These are phyloP conservation scores for Filobasidium uniguttulatum DNA, from an alignment of 1,284 basidiomycete genomes.

Conservation along the genomic window DNA sequence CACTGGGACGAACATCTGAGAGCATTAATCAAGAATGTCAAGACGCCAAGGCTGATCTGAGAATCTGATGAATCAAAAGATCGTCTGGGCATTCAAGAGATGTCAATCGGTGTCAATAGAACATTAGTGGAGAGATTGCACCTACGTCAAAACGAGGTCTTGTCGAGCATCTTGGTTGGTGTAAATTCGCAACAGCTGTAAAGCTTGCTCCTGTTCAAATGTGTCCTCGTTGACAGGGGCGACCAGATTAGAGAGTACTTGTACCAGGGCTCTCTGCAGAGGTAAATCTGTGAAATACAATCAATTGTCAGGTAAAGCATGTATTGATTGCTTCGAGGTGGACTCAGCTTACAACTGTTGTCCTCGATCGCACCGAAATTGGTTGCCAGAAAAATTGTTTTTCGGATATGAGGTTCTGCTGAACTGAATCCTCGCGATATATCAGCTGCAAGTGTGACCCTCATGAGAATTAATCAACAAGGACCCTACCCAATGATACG, in stretches of 20 bases:
- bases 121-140: neutral
- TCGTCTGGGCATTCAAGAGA: conserved; percentile 36
- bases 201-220: conserved; percentile 15
- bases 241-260: conserved; percentile 32
- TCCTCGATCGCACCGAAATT: conserved; percentile 30
- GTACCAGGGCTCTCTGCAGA: conserved; percentile 24
- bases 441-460: no score
- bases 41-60: conserved; percentile 47
- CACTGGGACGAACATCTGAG: conserved; percentile 45
- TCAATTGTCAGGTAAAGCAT: neutral
- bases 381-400: conserved; percentile 26
- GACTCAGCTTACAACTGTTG: conserved; percentile 19
- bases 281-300: conserved; percentile 20
- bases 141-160: conserved; percentile 54
- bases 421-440: no score
- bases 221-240: conserved; percentile 20
- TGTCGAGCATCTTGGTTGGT: conserved; percentile 24
- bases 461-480: no score
- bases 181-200: conserved; percentile 19
- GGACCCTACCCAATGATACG: neutral
- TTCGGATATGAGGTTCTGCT: conserved; percentile 22
- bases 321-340: neutral
- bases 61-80: conserved; percentile 53
- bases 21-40: conserved; percentile 62
- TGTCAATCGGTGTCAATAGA: no score